Percentiles rank a stretch among this genome's conserved stretches.
Evolutionary conservation across 495 filamentous ascomycete genomes (phyloP).

Genomic region (Friedmanniomyces simplex): DNA sequence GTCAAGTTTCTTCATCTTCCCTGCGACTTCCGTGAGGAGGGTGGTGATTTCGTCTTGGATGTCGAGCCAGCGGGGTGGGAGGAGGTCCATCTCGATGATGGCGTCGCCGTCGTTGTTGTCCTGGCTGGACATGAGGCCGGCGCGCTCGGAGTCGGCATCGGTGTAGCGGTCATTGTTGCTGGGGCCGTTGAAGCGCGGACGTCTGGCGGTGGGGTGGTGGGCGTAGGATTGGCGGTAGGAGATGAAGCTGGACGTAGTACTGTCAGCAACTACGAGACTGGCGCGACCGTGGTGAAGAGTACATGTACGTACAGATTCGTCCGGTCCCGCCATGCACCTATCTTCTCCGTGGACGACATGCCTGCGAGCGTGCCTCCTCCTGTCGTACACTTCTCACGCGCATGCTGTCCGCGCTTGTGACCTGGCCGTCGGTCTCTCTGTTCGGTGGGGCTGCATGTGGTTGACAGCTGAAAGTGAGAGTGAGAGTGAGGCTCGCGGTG

Average conservation of each 20-base stretch:
- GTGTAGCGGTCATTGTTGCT: slow-evolving; percentile 17
- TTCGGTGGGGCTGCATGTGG: neutral
- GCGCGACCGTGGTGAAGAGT: neutral
- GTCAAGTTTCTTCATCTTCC: slow-evolving; percentile 73
- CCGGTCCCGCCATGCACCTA: slow-evolving; percentile 72
- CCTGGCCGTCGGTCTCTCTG: neutral
- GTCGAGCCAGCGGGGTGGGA: slow-evolving; percentile 93
- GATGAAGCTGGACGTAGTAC: slow-evolving; percentile 48
- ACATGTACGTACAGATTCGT: slow-evolving; percentile 80
- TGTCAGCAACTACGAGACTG: slow-evolving; percentile 35
- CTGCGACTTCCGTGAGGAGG: slow-evolving; percentile 65
- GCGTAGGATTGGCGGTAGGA: slow-evolving; percentile 97
- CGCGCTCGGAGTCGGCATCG: slow-evolving; percentile 54
- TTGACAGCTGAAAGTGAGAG: neutral
- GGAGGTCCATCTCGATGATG: slow-evolving; percentile 94
- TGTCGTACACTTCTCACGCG: neutral
- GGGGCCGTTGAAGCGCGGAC: slow-evolving; percentile 48
- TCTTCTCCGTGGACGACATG: slow-evolving; percentile 7
- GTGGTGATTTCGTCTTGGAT: slow-evolving; percentile 88
- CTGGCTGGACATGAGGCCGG: slow-evolving; percentile 70
- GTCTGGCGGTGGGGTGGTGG: slow-evolving; percentile 71
- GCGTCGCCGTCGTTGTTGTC: slow-evolving; percentile 82
- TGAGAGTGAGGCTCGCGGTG: neutral
- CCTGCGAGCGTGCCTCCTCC: neutral
- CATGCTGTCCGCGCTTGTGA: neutral